Evolutionary conservation across 164 flowering plant species (phyloP), one percentile per base, ranked within the genome.

Genomic region (Berberis thunbergii): DNA sequence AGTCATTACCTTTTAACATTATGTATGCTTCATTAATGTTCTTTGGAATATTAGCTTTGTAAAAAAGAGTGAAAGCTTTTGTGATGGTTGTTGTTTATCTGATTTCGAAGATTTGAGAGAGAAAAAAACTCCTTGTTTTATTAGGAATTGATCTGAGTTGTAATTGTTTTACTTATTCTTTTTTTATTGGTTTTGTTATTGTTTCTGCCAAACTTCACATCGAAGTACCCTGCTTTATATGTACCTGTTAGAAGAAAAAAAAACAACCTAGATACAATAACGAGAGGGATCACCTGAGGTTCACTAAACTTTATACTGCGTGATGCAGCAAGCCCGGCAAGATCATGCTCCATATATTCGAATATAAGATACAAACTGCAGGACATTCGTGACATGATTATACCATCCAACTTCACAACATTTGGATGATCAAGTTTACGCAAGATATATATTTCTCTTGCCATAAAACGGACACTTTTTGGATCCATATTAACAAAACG

Each of bases 311-410:
- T 85, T 80, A 72, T 71, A 2, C 74, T 76, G 56, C 76, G 85
- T 49, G 69, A 58, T 45, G 94, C 88, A 5, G 83, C 80, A 43
- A 87, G 86, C n/a, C 94, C 94, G 1, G 94, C 74, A 45, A 86
- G 84, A 75, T 88, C 91, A 63, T 88, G 91, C 52, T 85, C 95
- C 95, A 85, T 88, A 68, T 84, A 87, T 65, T 84, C 83, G 12
- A 87, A 85, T 9, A 87, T 81, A 65, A 87, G 68, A 67, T 88
- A 86, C 8, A 88, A 82, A 73, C 95, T 88, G 64, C 74, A 80
- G 12, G 91, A 81, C 86, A 88, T 79, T 71, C 95, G 82, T 2
- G 95, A 88, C 46, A 86, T 88, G 44, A 79, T 91, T 63, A 88
- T 65, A 8, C 86, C 26, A 0, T 26, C 26, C 26, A 26, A 26